Conservation (phyloP, 441 rosid species). For the Gossypium gossypioides region DNA sequence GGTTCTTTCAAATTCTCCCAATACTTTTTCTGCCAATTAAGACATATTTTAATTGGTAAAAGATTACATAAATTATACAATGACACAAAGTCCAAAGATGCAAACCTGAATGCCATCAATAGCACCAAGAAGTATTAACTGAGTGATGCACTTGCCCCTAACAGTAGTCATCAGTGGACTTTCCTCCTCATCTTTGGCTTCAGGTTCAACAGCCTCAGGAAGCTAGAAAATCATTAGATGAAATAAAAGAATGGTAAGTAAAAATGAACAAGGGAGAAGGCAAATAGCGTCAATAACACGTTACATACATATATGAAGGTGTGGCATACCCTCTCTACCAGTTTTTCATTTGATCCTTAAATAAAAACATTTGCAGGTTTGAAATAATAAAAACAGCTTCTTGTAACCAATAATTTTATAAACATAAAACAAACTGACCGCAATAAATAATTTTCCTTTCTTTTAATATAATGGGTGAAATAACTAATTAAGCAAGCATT, state of each 20-base stretch:
- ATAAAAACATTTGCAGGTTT: not conserved
- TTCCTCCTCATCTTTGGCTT: constrained; percentile 70
- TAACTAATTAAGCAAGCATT: not conserved
- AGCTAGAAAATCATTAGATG: constrained; percentile 31
- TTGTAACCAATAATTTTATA: not conserved
- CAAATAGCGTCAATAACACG: not conserved
- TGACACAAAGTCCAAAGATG: not conserved
- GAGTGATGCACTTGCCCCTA: constrained; percentile 96
- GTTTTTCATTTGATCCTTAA: not conserved
- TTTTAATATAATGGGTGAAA: not conserved
- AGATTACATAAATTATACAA: not conserved
- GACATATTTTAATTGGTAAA: not conserved
- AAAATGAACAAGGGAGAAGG: not conserved
- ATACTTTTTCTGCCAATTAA: constrained; percentile 56
- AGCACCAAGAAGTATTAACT: constrained; percentile 82
- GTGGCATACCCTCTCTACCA: not conserved
- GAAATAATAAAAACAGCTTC: not conserved
- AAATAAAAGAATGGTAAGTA: not conserved
- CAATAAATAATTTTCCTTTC: not conserved
- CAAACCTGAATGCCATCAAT: constrained; percentile 88
- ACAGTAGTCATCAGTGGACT: constrained; percentile 63
- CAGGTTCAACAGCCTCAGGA: constrained; percentile 56
- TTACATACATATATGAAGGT: not conserved
- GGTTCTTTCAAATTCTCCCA: constrained; percentile 71
- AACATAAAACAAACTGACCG: not conserved